A percentile compares a stretch with the other conserved stretches of the same genome.
Conservation (phyloP, 768 basidiomycete genomes). For the Neoboletus magnificus region DNA sequence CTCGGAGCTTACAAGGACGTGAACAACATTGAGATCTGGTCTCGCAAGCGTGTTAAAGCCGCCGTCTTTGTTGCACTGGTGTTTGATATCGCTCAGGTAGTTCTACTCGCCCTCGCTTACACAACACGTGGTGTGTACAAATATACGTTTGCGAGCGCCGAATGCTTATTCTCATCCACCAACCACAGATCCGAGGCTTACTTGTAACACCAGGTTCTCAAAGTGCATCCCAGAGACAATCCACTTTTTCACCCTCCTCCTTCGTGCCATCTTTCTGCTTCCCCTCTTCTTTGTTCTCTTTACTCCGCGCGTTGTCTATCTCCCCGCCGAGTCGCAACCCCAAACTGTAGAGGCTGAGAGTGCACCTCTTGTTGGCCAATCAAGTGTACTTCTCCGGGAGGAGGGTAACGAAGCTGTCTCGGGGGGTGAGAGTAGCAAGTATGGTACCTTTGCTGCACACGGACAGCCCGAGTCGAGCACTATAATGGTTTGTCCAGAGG, state of each 20-base stretch:
- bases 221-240: constrained; percentile 37
- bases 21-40: constrained; percentile 67
- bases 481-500: constrained; percentile 1
- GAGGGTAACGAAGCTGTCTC: constrained; percentile 38
- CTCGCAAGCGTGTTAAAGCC: constrained; percentile 51
- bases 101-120: constrained; percentile 45
- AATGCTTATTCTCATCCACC: not conserved
- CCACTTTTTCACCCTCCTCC: constrained; percentile 54
- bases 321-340: constrained; percentile 23
- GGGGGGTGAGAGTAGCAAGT: constrained; percentile 48
- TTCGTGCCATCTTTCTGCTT: constrained; percentile 62
- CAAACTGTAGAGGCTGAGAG: constrained; percentile 19
- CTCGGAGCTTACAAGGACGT: constrained; percentile 80
- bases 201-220: constrained; percentile 24
- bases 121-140: constrained; percentile 35
- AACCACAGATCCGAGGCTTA: constrained; percentile 13
- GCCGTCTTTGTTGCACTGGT: constrained; percentile 51
- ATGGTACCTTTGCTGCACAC: constrained; percentile 62
- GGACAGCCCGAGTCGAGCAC: constrained; percentile 9
- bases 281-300: constrained; percentile 59
- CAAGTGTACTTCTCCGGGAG: constrained; percentile 55
- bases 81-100: constrained; percentile 59
- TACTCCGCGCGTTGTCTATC: constrained; percentile 65
- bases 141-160: not conserved
- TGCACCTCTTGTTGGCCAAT: constrained; percentile 32